These are phyloP conservation scores for Didymella pomorum DNA, from an alignment of 2,329 filamentous ascomycete genomes.

Conservation along the genomic window DNA sequence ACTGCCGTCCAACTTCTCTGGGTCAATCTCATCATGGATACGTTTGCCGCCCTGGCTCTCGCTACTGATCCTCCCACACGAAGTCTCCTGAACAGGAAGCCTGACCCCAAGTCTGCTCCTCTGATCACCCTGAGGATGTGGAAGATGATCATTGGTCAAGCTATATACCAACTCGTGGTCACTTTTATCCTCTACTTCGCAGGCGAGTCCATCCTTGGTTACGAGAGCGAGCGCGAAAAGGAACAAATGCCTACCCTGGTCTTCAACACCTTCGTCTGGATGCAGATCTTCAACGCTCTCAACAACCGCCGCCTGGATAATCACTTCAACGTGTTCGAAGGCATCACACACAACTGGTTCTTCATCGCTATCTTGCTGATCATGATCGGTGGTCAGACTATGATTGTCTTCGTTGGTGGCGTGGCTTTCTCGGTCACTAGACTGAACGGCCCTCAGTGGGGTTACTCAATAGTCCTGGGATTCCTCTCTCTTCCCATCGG, in stretches of 20 bases:
- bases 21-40: conserved; percentile 98
- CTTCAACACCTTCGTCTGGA: conserved; percentile 99
- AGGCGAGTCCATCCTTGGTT: conserved; percentile 66
- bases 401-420: conserved; percentile 90
- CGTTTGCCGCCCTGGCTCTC: conserved; percentile 85
- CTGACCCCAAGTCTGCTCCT: conserved; percentile 75
- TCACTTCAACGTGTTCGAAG: conserved; percentile 93
- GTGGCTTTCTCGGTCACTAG: conserved; percentile 77
- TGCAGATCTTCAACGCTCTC: conserved; percentile 99
- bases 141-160: conserved; percentile 98
- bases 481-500: conserved; percentile 86
- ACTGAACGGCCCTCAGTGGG: conserved; percentile 83
- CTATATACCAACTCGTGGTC: conserved; percentile 82
- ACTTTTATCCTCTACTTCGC: conserved; percentile 87
- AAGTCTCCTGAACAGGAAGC: conserved; percentile 80
- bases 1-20: conserved; percentile 91
- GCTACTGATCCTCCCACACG: conserved; percentile 90
- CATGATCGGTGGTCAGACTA: conserved; percentile 87
- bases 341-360: conserved; percentile 83
- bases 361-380: conserved; percentile 85
- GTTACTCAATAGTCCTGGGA: conserved; percentile 82
- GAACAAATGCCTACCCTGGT: conserved; percentile 76
- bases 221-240: conserved; percentile 57
- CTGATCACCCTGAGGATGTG: conserved; percentile 89
- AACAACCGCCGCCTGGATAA: conserved; percentile 97